A percentile compares a stretch with the other conserved stretches of the same genome.
phyloP scores from a whole-genome alignment of 257 asterid genomes.

The Capsicum pubescens region DNA sequence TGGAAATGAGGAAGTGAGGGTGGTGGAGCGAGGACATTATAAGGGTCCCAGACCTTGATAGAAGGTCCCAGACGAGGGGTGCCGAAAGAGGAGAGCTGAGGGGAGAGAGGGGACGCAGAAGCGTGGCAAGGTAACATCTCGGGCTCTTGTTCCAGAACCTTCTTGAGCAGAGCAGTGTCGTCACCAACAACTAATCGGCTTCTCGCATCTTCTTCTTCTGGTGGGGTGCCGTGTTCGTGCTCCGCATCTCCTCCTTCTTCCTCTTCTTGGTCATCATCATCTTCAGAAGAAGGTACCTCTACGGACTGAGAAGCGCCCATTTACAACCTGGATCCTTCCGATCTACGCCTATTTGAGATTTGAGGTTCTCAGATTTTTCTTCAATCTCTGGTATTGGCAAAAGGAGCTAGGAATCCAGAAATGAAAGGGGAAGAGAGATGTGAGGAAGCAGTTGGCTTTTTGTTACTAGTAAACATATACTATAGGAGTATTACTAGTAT shows the following conservation, averaged over 20 bases:
- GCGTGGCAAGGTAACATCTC: conserved; percentile 98
- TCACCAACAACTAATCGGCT: conserved; percentile 45
- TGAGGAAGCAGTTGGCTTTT: too few relatives aligned
- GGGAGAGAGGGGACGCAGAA: conserved; percentile 95
- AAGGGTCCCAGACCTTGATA: conserved; percentile 97
- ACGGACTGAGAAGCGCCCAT: conserved; percentile 91
- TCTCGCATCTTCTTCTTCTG: conserved; percentile 27
- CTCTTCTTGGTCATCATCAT: conserved; percentile 49
- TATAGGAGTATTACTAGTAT: too few relatives aligned
- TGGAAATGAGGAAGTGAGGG: conserved; percentile 55
- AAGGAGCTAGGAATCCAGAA: too few relatives aligned
- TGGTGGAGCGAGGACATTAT: conserved; percentile 86
- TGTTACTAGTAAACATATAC: too few relatives aligned
- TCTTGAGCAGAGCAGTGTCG: conserved; percentile 55
- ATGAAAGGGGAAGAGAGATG: too few relatives aligned
- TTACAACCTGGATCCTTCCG: conserved; percentile 26
- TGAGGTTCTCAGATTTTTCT: background rate
- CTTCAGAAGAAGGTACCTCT: conserved; percentile 59
- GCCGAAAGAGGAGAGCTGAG: conserved; percentile 86
- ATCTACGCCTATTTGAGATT: background rate
- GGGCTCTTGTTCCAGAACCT: conserved; percentile 89
- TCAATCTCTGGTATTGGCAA: too few relatives aligned
- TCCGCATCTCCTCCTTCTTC: conserved; percentile 41
- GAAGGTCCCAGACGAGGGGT: conserved; percentile 87
- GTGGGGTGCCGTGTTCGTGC: conserved; percentile 46